These are phyloP conservation scores for Spirogloea muscicola DNA, from an alignment of 139 green algal genomes.

Conservation along the genomic window DNA sequence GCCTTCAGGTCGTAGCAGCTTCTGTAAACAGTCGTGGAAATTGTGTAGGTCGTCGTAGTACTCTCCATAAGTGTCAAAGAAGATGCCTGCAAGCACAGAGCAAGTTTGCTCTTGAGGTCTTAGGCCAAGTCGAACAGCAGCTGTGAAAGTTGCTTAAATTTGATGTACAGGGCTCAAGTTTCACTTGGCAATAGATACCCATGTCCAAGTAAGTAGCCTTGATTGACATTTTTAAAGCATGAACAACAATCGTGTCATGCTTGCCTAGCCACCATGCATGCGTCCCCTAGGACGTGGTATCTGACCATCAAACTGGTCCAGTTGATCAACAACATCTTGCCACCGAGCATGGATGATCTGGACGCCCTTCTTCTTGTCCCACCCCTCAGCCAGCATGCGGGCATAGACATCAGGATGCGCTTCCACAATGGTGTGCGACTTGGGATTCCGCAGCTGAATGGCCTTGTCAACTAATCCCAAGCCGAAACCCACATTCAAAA, in stretches of 20 bases:
- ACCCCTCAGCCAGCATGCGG: constrained; percentile 67
- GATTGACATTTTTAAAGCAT: no score
- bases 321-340: constrained; percentile 65
- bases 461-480: constrained; percentile 83
- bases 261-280: no score
- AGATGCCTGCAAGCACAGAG: constrained; percentile 87
- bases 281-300: no score
- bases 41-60: constrained; percentile 74
- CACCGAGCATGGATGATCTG: constrained; percentile 78
- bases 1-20: constrained; percentile 66
- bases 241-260: no score
- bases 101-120: no score
- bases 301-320: constrained; percentile 38
- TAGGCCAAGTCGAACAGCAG: no score
- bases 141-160: no score
- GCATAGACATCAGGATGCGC: constrained; percentile 83
- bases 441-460: constrained; percentile 32
- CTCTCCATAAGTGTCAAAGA: constrained; percentile 94
- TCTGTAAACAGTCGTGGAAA: constrained; percentile 69
- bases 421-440: constrained; percentile 89
- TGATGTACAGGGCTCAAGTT: no score
- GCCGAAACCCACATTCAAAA: constrained; percentile 96
- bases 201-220: no score
- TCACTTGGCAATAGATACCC: no score
- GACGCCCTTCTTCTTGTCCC: constrained; percentile 71